phyloP scores from a whole-genome alignment of 1,284 basidiomycete species.

The Cerrena zonata region DNA sequence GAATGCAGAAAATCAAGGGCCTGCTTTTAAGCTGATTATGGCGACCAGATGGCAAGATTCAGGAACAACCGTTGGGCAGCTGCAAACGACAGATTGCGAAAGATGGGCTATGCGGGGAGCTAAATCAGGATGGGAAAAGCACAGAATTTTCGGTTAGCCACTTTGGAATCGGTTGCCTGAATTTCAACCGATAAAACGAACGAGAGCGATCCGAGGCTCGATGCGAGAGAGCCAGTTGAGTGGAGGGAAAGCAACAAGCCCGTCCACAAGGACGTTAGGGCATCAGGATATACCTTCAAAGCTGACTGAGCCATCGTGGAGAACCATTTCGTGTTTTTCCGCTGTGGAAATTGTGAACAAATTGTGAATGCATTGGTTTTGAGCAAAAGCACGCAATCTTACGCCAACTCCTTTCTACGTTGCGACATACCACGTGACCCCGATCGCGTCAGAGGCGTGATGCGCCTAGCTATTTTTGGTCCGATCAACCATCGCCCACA shows the following conservation, averaged over 20 bases:
- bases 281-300: background rate
- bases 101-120: background rate
- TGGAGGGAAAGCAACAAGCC: background rate
- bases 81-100: conserved; percentile 3
- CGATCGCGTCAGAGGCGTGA: conserved; percentile 2
- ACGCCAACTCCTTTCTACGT: conserved; percentile 7
- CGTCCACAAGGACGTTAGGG: background rate
- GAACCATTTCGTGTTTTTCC: conserved; percentile 1
- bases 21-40: background rate
- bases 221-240: background rate
- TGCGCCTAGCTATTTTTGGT: background rate
- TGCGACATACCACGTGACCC: conserved; percentile 15
- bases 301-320: background rate
- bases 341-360: background rate
- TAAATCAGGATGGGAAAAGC: conserved; percentile 4
- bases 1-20: background rate
- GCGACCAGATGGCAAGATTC: conserved; percentile 1
- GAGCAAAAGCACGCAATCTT: conserved; percentile 15
- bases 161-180: background rate
- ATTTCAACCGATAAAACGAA: too few relatives aligned
- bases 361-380: background rate
- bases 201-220: background rate
- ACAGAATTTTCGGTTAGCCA: background rate
- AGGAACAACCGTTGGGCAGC: background rate
- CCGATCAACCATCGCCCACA: conserved; percentile 2